These are phyloP conservation scores for Syzygium aqueum DNA, from an alignment of 345 rosid genomes.

Conservation along the genomic window DNA sequence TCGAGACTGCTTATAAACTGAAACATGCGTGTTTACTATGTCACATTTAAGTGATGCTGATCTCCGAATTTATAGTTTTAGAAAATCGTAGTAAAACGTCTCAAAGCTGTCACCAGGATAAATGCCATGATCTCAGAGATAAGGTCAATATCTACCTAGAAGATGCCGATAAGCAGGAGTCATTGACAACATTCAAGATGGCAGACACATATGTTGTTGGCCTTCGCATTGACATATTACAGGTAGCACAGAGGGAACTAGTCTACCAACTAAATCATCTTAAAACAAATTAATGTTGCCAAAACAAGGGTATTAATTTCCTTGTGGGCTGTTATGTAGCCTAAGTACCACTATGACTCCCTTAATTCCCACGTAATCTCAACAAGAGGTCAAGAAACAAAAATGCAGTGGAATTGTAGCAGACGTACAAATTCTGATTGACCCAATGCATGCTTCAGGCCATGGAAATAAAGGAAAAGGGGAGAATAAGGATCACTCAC, in stretches of 20 bases:
- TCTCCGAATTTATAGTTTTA: background rate
- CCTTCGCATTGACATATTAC: background rate
- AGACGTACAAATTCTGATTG: background rate
- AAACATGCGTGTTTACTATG: background rate
- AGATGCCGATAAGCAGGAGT: background rate
- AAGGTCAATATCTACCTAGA: background rate
- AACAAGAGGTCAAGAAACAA: background rate
- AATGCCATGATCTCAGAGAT: background rate
- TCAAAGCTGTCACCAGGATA: background rate
- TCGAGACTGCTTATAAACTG: background rate
- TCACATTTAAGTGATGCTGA: background rate
- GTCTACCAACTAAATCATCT: background rate
- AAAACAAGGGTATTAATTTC: background rate
- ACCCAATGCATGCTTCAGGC: background rate
- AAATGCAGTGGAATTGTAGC: background rate
- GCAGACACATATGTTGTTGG: background rate
- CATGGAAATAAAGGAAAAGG: background rate
- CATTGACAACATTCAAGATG: background rate
- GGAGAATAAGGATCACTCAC: conserved; percentile 36
- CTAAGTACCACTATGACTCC: background rate
- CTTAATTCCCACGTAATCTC: background rate
- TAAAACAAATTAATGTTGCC: background rate
- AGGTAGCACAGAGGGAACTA: background rate
- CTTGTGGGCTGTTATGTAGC: background rate
- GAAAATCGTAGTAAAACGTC: background rate